Base-by-base conservation (phyloP, 768 basidiomycete species). In the Mrakia frigida region DNA sequence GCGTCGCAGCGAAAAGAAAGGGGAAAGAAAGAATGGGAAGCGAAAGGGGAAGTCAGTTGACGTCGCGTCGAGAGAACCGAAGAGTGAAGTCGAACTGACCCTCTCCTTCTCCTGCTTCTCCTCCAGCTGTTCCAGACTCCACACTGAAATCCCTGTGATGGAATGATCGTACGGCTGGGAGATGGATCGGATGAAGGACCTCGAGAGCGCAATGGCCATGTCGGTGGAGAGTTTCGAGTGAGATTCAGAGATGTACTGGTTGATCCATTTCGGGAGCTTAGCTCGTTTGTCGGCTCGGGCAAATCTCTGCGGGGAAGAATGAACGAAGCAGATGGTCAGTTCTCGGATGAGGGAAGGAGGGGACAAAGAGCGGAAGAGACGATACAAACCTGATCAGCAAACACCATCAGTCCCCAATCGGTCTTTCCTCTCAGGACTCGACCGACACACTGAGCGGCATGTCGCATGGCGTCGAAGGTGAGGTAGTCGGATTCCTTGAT, bases 341-440 rank as follows among this genome's bases (percentile, higher is more conserved):
- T 28, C 10, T 43, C 25, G 14, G 13, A 63, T 21, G 68, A 50
- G n/a, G 41, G 53, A 6, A 13, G 16, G 35, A 69, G 33, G 50
- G 18, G n/a, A 80, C 82, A 65, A 6, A 43, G 1, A 31, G 33
- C 16, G 33, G 50, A 16, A n/a, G 80, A 82, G 69, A 33, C 41
- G 0, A 37, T 28, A 76, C 80, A 73, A 50, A 94, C 97, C 89
- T 96, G 97, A 84, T 99, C 97, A 0, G 97, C 97, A 82, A 99
- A 99, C 16, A 98, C 90, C 97, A 99, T 99, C 81, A 99, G 84
- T 46, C 97, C 97, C 93, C 97, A 99, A 84, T 99, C 97, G 5
- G 97, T 98, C 86, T 99, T 99, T 79, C 97, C 97, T 70, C 97
- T 90, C 83, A 99, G 84, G 37, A 96, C 97, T 79, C 97, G 94